Base-by-base conservation (phyloP, 1,284 basidiomycete genomes). In the Heterobasidion occidentale region DNA sequence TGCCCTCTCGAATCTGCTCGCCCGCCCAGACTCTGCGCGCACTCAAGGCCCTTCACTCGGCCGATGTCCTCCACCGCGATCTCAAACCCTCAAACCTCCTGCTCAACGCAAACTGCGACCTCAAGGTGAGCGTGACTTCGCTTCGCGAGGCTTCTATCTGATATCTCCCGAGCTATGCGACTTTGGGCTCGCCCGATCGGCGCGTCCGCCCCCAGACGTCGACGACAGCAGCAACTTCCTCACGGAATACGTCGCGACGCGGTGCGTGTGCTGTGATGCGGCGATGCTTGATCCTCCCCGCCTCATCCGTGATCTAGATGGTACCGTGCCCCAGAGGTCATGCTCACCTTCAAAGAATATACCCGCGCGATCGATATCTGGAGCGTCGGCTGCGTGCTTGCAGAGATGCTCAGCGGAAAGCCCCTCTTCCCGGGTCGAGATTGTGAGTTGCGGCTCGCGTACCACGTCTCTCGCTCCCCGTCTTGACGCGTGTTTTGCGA, bases 271-370 rank as follows among this genome's bases (percentile, higher is more conserved):
- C 58, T 51, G 73, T 60, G 15, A 33, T 33, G 38, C 42, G 20
- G 38, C 36, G 50, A 51, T 48, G 15, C 17, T 46, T 7, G 35
- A 33, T 36, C 36, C 17, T 27, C 38, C 51, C 7, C 38, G 11
- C 38, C n/a, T n/a, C 11, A 42, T 42, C 38, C n/a, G 11, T 11
- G 38, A 36, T 38, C 47, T 60, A 86, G 93, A 68, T 96, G 93
- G 94, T 96, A 96, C 67, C 85, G 93, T 34, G 94, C 93, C 0
- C 93, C 94, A 0, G 93, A 96, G 71, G 92, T 96, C 60, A 96
- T 96, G 94, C 79, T 96, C 46, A 94, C 93, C 0, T 95, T 94
- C 76, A 94, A 94, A 68, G 88, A 94, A 72, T 95, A 96, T 68
- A 94, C 91, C 1, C 86, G 88, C 52, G 92, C 93, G 0, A 95